Conservation (phyloP, 176 grass and related monocot species). For the Oryza rufipogon region DNA sequence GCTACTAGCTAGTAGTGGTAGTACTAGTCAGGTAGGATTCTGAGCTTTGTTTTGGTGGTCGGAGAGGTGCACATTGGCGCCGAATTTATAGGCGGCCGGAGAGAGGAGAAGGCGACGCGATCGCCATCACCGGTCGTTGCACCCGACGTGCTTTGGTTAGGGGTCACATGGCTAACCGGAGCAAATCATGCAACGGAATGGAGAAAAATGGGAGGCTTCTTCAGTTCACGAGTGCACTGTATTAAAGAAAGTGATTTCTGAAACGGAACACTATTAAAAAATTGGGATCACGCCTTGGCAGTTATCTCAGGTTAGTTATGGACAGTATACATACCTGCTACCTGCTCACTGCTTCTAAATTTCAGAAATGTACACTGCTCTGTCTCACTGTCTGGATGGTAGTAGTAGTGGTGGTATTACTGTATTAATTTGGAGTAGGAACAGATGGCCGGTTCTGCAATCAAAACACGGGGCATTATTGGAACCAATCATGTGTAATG, state of each 20-base stretch:
- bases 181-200: conserved; percentile 41
- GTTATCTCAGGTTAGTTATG: conserved; percentile 18
- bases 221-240: conserved; percentile 18
- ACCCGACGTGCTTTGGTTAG: conserved; percentile 44
- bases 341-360: background rate
- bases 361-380: background rate
- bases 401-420: background rate
- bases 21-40: conserved; percentile 20
- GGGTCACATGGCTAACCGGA: conserved; percentile 54
- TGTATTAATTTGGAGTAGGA: background rate
- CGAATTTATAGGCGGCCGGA: conserved; percentile 46
- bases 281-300: conserved; percentile 3
- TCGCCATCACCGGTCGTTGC: conserved; percentile 54
- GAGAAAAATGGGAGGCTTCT: background rate
- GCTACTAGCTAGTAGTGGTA: background rate
- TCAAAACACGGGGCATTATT: conserved; percentile 32
- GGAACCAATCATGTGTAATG: conserved; percentile 18
- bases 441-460: background rate
- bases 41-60: conserved; percentile 35
- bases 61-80: conserved; percentile 20
- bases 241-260: conserved; percentile 4
- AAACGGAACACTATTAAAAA: background rate
- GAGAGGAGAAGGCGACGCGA: background rate
- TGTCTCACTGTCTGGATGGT: background rate
- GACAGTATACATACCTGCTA: background rate